Percentiles rank a stretch among this genome's conserved stretches.
These are phyloP conservation scores for Fraxinus quadrangulata DNA, from an alignment of 257 asterid species.

Conservation along the genomic window DNA sequence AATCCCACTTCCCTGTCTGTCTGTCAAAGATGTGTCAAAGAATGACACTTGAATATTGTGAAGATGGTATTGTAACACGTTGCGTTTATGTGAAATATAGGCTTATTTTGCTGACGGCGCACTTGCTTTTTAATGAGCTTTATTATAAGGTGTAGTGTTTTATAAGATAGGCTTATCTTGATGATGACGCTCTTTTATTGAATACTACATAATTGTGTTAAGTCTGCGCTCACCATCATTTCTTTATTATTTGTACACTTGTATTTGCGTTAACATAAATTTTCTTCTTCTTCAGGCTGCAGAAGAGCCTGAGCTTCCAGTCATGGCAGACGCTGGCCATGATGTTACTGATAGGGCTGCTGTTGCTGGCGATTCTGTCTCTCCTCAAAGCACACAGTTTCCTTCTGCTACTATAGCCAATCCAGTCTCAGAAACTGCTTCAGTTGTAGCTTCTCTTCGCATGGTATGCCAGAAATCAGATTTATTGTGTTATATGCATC, in stretches of 20 bases:
- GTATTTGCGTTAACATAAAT: constrained; percentile 15
- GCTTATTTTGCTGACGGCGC: not conserved
- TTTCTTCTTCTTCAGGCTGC: constrained; percentile 51
- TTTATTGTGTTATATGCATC: constrained; percentile 2
- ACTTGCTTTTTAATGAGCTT: not conserved
- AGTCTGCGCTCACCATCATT: not conserved
- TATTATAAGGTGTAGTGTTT: not conserved
- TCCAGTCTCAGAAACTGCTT: constrained; percentile 71
- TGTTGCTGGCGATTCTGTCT: constrained; percentile 42
- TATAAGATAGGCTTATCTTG: too few species aligned
- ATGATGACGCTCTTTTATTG: not conserved
- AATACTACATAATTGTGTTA: not conserved
- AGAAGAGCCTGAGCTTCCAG: constrained; percentile 45
- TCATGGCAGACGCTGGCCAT: constrained; percentile 51
- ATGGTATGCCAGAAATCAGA: constrained; percentile 53
- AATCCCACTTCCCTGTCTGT: not conserved
- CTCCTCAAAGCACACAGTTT: constrained; percentile 56
- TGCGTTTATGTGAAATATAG: constrained; percentile 10
- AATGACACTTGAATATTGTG: constrained; percentile 3
- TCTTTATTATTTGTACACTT: constrained; percentile 16
- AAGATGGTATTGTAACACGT: not conserved
- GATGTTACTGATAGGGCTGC: constrained; percentile 50
- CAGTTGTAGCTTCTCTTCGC: constrained; percentile 83
- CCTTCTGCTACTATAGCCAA: constrained; percentile 46
- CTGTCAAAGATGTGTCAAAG: constrained; percentile 16